Conservation (phyloP, 2,329 filamentous ascomycete species). For the Claviceps maximensis region DNA sequence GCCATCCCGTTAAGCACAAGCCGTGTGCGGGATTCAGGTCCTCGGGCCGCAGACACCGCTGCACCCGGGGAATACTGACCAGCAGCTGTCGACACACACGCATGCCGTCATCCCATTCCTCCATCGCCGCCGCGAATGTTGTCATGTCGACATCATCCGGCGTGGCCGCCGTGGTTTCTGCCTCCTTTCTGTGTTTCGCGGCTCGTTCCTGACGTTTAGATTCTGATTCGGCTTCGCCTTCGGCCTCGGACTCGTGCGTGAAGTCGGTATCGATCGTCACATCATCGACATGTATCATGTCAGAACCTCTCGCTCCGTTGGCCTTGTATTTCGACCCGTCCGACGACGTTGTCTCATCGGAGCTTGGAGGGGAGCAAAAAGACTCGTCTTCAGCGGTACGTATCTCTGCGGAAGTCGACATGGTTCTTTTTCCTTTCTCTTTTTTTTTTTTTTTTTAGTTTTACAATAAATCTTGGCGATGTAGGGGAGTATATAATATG, state of each 20-base stretch:
- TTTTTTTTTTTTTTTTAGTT: background rate
- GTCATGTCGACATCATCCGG: background rate
- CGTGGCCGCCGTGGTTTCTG: too few relatives aligned
- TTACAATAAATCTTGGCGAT: too few relatives aligned
- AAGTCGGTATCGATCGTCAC: background rate
- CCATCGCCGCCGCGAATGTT: background rate
- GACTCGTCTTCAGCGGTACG: background rate
- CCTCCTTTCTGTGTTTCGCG: background rate
- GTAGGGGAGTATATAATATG: too few relatives aligned
- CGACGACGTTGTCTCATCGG: background rate
- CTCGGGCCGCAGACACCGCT: background rate
- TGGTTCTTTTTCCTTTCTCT: background rate
- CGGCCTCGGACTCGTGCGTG: background rate
- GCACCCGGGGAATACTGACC: background rate
- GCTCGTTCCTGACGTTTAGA: too few relatives aligned
- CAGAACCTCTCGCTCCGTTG: background rate
- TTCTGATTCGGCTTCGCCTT: too few relatives aligned
- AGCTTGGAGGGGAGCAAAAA: background rate
- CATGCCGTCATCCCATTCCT: background rate
- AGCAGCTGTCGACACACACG: background rate
- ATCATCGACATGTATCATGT: background rate
- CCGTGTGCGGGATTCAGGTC: background rate
- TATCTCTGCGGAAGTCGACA: background rate
- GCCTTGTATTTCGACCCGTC: background rate
- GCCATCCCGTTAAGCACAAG: background rate